Percentiles rank a stretch among this genome's conserved stretches.
phyloP scores from a whole-genome alignment of 2,329 filamentous ascomycete genomes.

The Phialocephala subalpina region DNA sequence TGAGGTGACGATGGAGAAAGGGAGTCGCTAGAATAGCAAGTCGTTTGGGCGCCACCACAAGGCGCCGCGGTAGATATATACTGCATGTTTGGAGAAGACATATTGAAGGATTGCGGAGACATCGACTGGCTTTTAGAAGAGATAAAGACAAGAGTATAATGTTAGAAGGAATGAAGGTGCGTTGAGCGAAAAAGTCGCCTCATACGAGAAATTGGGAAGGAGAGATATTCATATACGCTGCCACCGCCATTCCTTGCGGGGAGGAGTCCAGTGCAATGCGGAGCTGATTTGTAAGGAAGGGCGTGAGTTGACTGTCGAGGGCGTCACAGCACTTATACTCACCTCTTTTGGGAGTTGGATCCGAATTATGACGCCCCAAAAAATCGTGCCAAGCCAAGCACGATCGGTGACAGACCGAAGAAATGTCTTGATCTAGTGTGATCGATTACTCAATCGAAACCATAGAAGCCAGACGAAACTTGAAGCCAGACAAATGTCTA shows the following conservation, averaged over 20 bases:
- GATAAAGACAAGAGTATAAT: not conserved
- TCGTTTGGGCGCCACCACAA: not conserved
- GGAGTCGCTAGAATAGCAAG: not conserved
- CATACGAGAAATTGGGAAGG: slow-evolving; percentile 1
- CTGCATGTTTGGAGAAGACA: slow-evolving; percentile 1
- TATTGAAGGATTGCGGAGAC: not conserved
- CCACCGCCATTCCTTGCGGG: slow-evolving; percentile 14
- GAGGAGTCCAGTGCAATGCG: not conserved
- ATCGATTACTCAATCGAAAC: slow-evolving; percentile 13
- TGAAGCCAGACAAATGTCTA: slow-evolving; percentile 5
- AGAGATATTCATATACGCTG: not conserved
- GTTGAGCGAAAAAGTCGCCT: not conserved
- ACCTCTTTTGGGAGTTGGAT: not conserved
- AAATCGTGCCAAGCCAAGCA: slow-evolving; percentile 2
- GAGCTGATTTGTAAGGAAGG: slow-evolving; percentile 20
- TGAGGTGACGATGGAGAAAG: slow-evolving; percentile 1
- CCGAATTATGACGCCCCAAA: slow-evolving; percentile 20
- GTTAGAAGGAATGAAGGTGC: not conserved
- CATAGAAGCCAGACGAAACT: not conserved
- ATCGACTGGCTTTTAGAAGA: not conserved
- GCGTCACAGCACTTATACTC: slow-evolving; percentile 28
- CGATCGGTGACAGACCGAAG: not conserved
- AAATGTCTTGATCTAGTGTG: slow-evolving; percentile 16
- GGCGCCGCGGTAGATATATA: not conserved
- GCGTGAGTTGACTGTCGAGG: slow-evolving; percentile 15